phyloP scores from a whole-genome alignment of 441 rosid genomes.

The Corymbia citriodora region DNA sequence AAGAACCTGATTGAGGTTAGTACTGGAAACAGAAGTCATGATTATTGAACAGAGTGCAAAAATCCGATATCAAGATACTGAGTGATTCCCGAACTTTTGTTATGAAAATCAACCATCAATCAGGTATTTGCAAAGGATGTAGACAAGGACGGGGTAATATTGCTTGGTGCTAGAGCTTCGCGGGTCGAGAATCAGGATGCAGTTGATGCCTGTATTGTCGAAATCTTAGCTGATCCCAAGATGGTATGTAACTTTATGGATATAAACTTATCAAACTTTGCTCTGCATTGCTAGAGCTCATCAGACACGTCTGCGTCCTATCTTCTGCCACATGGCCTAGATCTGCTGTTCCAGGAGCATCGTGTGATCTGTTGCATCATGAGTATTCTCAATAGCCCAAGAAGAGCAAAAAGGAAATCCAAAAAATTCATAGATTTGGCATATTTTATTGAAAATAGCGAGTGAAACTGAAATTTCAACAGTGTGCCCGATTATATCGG shows the following conservation, averaged over 20 bases:
- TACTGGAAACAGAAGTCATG: not conserved
- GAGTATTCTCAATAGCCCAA: too few species aligned
- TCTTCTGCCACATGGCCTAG: not conserved
- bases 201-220: constrained; percentile 63
- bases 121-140: constrained; percentile 31
- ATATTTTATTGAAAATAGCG: too few species aligned
- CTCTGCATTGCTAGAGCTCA: not conserved
- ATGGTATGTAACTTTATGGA: constrained; percentile 17
- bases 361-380: too few species aligned
- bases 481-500: not conserved
- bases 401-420: not conserved
- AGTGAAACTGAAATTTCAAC: not conserved
- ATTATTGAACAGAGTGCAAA: not conserved
- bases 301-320: not conserved
- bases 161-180: constrained; percentile 61
- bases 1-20: constrained; percentile 50
- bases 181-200: constrained; percentile 71
- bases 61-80: not conserved
- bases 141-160: constrained; percentile 41
- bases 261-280: not conserved
- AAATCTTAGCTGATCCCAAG: constrained; percentile 59
- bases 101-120: not conserved
- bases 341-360: too few species aligned
- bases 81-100: not conserved
- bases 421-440: too few species aligned